Evolutionary conservation across 306 rosid genomes (phyloP), one percentile per base, ranked within the genome.

Genomic region (Malus sylvestris): DNA sequence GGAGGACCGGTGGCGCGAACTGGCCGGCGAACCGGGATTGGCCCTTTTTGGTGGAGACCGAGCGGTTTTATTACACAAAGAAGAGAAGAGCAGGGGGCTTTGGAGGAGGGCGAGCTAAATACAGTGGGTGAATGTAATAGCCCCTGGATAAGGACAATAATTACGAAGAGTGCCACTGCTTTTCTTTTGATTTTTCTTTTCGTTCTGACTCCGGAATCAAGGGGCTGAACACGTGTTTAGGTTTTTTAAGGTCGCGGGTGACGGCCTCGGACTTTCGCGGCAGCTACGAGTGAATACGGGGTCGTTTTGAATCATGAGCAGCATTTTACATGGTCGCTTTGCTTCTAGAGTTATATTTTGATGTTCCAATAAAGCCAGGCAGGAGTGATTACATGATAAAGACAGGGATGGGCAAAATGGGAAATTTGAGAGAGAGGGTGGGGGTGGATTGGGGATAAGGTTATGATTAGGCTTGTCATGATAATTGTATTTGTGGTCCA

Each of bases 181-280:
- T 3, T 20, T 59, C 10, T 16, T 44, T 60, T 18, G 6, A 58
- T 76, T 35, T 42, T 19, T 33, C 46, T 40, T 59, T 33, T 10
- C 27, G 4, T 30, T 66, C 76, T 16, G 32, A 20, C 74, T 63
- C 86, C 80, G 81, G 81, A 80, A 77, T 87, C 90, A 84, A 83
- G 85, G 83, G 84, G 71, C 57, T 22, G 2, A 70, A 63, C 90
- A 84, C 85, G 86, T 84, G 90, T 78, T 86, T 79, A 70, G 80
- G 84, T 82, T 79, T 86, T 82, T 62, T 32, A 19, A 81, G 65
- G 69, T 25, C 18, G 20, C 46, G 46, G 20, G 61, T n/a, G 10
- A 63, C 38, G 22, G 53, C 76, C 38, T 40, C 19, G 29, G 45
- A 60, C 59, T 45, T 81, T 76, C 44, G 57, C 13, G 42, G 72